Evolutionary conservation across 768 basidiomycete species (phyloP).

Genomic region (Chalciporus piperatus): DNA sequence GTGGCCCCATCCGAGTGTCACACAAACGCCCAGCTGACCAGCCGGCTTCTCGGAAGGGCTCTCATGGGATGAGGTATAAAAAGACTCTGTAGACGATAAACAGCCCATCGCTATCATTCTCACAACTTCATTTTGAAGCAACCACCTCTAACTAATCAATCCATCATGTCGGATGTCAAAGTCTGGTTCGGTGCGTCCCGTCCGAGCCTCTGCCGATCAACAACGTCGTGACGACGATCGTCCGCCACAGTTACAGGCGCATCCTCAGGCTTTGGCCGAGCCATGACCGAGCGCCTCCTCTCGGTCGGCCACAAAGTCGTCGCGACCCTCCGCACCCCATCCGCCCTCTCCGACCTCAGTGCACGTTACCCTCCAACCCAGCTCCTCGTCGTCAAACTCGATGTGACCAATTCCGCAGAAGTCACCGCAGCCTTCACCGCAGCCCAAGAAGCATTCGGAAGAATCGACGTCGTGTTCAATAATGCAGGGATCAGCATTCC

Average conservation of each 20-base stretch:
- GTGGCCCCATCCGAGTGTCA: too few species aligned
- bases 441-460: constrained; percentile 28
- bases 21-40: too few species aligned
- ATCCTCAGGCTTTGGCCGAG: constrained; percentile 39
- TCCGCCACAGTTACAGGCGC: constrained; percentile 32
- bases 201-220: neutral
- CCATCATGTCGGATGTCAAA: constrained; percentile 15
- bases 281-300: constrained; percentile 34
- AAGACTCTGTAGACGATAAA: too few species aligned
- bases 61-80: too few species aligned
- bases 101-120: too few species aligned
- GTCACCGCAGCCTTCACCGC: constrained; percentile 27
- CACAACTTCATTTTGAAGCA: too few species aligned
- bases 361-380: constrained; percentile 20
- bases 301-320: constrained; percentile 37
- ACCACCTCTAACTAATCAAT: too few species aligned
- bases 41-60: too few species aligned
- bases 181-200: constrained; percentile 17
- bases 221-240: neutral
- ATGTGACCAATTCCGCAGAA: constrained; percentile 27
- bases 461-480: constrained; percentile 38
- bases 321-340: constrained; percentile 42
- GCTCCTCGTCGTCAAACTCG: constrained; percentile 32
- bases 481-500: constrained; percentile 30
- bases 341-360: constrained; percentile 27